Base-by-base conservation (phyloP, 2,329 filamentous ascomycete genomes). In the Fusarium citri region DNA sequence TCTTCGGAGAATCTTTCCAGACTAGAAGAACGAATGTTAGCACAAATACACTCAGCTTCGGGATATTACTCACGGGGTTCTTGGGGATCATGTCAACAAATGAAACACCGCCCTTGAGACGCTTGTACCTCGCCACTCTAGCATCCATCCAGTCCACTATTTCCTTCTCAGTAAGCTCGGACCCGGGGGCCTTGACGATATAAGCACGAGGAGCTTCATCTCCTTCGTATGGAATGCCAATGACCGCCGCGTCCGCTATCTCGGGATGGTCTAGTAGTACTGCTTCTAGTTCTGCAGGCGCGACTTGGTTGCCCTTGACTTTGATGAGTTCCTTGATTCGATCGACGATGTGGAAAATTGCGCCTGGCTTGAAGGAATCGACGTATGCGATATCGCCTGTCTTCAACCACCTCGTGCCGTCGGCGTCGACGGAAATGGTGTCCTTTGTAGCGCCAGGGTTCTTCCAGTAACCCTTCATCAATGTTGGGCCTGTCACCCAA, bases 391-490 rank as follows among this genome's bases (percentile, higher is more conserved):
- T 86, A 69, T 94, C 92, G 1, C 92, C 92, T 1, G 92, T 94
- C 76, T 88, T 89, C 60, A 94, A 76, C 92, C 92, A 94, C 16
- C 90, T 78, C 9, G 80, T 83, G 16, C 84, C 85, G 55, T 84
- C 80, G 1, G 75, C 59, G 59, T 87, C 85, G 9, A 79, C 70
- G 14, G 80, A 75, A 0, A 85, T 72, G 0, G 91, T 90, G 41
- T 89, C 86, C 11, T 78, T 79, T 0, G 92, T 95, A 2, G 91
- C 92, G 50, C 88, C 83, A 0, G 88, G 86, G 55, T 91, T 93
- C 45, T 85, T 83, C 90, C 92, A 95, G 78, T 96, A 97, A 4
- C 91, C 90, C 60, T 87, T 89, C 86, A 94, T 90, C 45, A 95
- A 80, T 22, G 88, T 92, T 3, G 92, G 93, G 0, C 87, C 91